Conservation (phyloP, 495 filamentous ascomycete genomes). For the Lophiostoma macrostomum region DNA sequence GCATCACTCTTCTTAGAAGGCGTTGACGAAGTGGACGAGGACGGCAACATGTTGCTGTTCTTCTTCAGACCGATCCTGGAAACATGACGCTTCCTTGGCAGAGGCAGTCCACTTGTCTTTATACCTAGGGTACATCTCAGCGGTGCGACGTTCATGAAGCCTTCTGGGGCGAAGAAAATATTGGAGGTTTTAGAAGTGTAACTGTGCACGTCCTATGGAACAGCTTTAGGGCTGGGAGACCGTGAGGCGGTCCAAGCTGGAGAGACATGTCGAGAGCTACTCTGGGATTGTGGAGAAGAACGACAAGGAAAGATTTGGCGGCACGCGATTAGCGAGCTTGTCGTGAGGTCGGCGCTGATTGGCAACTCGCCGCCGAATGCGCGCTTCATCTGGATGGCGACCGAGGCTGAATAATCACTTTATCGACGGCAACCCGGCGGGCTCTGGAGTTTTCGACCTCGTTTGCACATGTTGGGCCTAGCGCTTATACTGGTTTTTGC, state of each 20-base stretch:
- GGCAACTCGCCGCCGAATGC: background rate
- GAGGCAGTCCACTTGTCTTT: conserved; percentile 12
- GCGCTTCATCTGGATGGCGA: background rate
- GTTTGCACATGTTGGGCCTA: background rate
- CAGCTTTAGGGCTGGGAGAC: background rate
- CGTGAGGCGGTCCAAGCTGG: conserved; percentile 1
- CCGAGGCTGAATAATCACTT: background rate
- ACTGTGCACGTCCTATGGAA: background rate
- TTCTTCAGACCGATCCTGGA: conserved; percentile 3
- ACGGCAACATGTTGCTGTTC: conserved; percentile 6
- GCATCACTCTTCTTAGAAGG: conserved; percentile 1
- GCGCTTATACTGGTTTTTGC: background rate
- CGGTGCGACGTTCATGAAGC: background rate
- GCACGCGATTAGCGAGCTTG: too few species aligned
- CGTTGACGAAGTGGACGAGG: conserved; percentile 6
- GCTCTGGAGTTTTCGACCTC: background rate
- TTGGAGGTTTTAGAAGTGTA: background rate
- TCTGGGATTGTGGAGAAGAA: conserved; percentile 1
- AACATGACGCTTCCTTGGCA: background rate
- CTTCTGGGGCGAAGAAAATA: background rate
- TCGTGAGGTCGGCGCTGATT: background rate
- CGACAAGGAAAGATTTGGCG: background rate
- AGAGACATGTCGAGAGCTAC: background rate
- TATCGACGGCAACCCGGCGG: background rate
- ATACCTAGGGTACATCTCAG: conserved; percentile 3